Percentiles rank a stretch among this genome's conserved stretches.
Evolutionary conservation across 495 filamentous ascomycete species (phyloP).

Genomic region (Filosporella fistucella): DNA sequence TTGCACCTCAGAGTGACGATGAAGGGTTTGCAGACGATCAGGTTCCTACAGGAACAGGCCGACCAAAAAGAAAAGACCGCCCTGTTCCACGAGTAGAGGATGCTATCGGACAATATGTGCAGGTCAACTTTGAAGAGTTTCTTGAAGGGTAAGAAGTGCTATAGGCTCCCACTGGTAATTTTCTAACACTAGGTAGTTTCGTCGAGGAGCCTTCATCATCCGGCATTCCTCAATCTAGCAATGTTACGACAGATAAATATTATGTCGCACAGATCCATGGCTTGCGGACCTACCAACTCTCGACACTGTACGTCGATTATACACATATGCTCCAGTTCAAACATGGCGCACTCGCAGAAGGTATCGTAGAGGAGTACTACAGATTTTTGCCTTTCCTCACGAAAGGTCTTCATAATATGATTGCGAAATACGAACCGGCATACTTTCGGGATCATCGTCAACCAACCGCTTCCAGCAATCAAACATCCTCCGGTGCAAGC

Average conservation of each 20-base stretch:
- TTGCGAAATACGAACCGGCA: constrained; percentile 88
- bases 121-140: constrained; percentile 80
- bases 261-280: constrained; percentile 95
- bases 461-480: constrained; percentile 53
- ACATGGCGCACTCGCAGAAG: constrained; percentile 72
- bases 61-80: constrained; percentile 54
- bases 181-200: constrained; percentile 42
- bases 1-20: constrained; percentile 57
- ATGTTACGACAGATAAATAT: constrained; percentile 80
- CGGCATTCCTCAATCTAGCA: constrained; percentile 68
- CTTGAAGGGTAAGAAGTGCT: constrained; percentile 64
- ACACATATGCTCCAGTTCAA: constrained; percentile 71
- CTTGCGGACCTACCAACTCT: constrained; percentile 78
- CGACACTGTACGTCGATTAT: constrained; percentile 96
- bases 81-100: constrained; percentile 84
- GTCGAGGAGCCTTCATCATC: constrained; percentile 73
- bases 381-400: constrained; percentile 92
- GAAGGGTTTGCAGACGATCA: constrained; percentile 60
- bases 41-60: constrained; percentile 45
- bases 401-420: constrained; percentile 83
- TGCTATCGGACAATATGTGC: constrained; percentile 77
- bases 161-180: background rate
- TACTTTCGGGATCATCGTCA: constrained; percentile 91
- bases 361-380: constrained; percentile 87
- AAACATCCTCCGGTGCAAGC: constrained; percentile 65